A percentile compares a stretch with the other conserved stretches of the same genome.
phyloP scores from a whole-genome alignment of 352 stramenopile species.

The Vaucheria bursata region DNA sequence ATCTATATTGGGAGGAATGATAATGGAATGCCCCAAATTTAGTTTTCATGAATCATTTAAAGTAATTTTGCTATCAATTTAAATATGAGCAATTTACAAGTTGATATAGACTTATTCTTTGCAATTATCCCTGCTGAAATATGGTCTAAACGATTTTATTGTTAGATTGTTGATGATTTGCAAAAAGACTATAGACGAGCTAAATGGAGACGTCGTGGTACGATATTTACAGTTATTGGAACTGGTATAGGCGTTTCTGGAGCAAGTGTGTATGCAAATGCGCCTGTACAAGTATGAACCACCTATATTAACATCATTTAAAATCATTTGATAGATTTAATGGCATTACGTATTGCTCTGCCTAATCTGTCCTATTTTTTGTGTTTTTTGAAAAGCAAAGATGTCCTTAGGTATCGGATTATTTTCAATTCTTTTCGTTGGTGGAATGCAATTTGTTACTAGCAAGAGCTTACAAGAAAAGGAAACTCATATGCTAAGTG shows the following conservation, averaged over 20 bases:
- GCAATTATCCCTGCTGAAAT: not conserved
- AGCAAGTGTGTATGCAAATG: slow-evolving; percentile 52
- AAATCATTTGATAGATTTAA: not conserved
- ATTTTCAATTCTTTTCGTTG: not conserved
- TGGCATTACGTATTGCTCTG: not conserved
- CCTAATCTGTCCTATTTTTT: not conserved
- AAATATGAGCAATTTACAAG: not conserved
- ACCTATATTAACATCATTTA: too few relatives aligned
- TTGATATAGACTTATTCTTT: not conserved
- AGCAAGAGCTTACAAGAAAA: slow-evolving; percentile 62
- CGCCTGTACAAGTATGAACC: slow-evolving; percentile 46
- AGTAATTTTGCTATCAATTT: not conserved
- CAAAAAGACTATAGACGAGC: slow-evolving; percentile 22
- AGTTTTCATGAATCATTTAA: too few relatives aligned
- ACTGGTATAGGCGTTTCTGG: slow-evolving; percentile 48
- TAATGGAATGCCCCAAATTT: too few relatives aligned
- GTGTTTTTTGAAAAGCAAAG: not conserved
- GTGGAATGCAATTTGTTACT: slow-evolving; percentile 60
- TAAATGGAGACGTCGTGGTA: slow-evolving; percentile 39
- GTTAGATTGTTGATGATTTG: slow-evolving; percentile 35
- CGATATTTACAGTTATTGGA: slow-evolving; percentile 50
- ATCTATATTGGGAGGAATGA: too few relatives aligned
- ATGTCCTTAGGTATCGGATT: not conserved
- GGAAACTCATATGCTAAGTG: slow-evolving; percentile 75
- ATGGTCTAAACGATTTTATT: too few relatives aligned